A percentile compares a stretch with the other conserved stretches of the same genome.
These are phyloP conservation scores for Talaromyces rugulosus DNA, from an alignment of 2,329 filamentous ascomycete genomes.

Conservation along the genomic window DNA sequence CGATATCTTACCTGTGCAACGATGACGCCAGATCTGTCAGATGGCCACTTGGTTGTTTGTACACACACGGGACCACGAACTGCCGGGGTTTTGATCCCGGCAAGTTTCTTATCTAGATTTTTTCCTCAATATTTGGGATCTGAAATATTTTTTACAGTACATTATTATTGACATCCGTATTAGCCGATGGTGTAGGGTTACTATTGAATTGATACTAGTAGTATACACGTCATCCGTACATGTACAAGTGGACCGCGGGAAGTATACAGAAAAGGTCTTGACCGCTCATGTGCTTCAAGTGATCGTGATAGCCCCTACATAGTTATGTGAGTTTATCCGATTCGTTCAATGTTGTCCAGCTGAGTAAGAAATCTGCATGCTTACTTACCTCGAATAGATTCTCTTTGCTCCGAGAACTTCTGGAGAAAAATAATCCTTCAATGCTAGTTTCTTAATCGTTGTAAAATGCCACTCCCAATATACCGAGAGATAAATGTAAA, in stretches of 20 bases:
- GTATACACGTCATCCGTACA: neutral
- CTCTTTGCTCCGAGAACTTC: no score
- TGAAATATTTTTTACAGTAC: no score
- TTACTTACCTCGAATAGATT: no score
- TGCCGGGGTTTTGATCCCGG: neutral
- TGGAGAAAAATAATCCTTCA: no score
- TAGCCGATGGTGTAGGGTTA: no score
- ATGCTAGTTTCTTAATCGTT: neutral
- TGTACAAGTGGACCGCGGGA: neutral
- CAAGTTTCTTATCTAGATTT: no score
- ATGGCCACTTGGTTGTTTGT: neutral
- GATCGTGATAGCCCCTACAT: no score
- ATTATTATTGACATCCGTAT: no score
- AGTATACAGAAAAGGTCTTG: neutral
- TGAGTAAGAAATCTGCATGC: no score
- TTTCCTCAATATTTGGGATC: neutral
- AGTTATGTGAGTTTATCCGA: no score
- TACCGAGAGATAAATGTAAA: neutral
- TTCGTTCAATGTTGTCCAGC: no score
- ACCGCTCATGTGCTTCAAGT: neutral
- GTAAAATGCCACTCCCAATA: neutral
- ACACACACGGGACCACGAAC: neutral
- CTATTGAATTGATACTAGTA: no score
- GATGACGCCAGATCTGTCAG: neutral
- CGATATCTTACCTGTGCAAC: neutral